These are phyloP conservation scores for Boletellus emodensis DNA, from an alignment of 768 basidiomycete genomes.

Conservation along the genomic window DNA sequence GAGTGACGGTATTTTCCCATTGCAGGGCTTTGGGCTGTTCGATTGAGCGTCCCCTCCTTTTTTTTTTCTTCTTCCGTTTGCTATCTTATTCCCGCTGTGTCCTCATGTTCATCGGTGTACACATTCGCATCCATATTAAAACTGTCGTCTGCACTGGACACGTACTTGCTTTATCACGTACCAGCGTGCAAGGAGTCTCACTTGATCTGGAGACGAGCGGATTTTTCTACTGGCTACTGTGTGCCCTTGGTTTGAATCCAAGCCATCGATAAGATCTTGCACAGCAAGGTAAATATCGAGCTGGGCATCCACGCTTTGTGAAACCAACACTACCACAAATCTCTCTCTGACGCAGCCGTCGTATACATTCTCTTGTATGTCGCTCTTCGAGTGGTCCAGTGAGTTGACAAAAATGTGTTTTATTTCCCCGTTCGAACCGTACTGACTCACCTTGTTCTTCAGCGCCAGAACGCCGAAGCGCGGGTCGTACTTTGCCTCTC, in stretches of 20 bases:
- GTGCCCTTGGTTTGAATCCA: no score
- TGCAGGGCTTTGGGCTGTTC: slow-evolving; percentile 93
- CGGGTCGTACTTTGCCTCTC: slow-evolving; percentile 14
- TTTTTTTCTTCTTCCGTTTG: slow-evolving; percentile 6
- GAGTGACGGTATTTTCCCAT: not conserved
- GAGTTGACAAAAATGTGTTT: not conserved
- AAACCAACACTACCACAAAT: no score
- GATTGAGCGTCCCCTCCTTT: slow-evolving; percentile 50
- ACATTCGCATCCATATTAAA: slow-evolving; percentile 25
- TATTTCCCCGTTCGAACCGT: not conserved
- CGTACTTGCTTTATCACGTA: no score
- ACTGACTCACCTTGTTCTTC: not conserved
- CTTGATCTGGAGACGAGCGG: no score
- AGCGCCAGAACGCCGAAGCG: slow-evolving; percentile 27
- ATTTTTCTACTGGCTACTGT: no score
- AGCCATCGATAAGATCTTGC: no score
- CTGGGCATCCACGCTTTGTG: no score
- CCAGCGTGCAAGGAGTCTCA: no score
- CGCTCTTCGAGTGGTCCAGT: slow-evolving; percentile 5
- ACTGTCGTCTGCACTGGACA: slow-evolving; percentile 13
- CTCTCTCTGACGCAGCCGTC: no score
- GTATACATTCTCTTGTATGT: not conserved
- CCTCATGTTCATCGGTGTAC: slow-evolving; percentile 10
- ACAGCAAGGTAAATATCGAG: no score
- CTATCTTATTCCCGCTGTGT: slow-evolving; percentile 28